A percentile compares a stretch with the other conserved stretches of the same genome.
phyloP scores from a whole-genome alignment of 208 protist genomes.

The Leishmania tropica region DNA sequence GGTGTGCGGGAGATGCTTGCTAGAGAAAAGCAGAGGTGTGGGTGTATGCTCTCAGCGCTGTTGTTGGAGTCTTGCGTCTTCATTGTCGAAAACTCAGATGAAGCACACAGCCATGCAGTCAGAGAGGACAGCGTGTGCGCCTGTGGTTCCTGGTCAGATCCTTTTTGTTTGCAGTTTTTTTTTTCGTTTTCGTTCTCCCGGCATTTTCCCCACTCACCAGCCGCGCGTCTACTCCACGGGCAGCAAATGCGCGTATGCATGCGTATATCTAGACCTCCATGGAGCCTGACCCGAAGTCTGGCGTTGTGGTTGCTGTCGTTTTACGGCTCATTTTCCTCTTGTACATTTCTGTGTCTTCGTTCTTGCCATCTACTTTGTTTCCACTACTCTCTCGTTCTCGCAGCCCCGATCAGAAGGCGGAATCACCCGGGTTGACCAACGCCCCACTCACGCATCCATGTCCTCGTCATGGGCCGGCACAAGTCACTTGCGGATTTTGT shows the following conservation, averaged over 20 bases:
- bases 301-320: background rate
- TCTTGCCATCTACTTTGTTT: background rate
- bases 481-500: background rate
- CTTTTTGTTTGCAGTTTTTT: background rate
- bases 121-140: background rate
- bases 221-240: background rate
- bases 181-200: background rate
- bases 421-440: background rate
- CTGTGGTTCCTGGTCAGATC: background rate
- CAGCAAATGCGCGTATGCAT: background rate
- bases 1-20: too few relatives aligned
- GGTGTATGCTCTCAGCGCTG: background rate
- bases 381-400: background rate
- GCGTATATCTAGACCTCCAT: background rate
- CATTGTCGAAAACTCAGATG: background rate
- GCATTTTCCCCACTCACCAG: background rate
- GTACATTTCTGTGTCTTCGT: slow-evolving; percentile 14
- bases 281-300: background rate
- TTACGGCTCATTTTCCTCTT: slow-evolving; percentile 8
- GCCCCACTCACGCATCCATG: too few relatives aligned
- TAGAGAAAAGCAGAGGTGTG: background rate
- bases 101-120: background rate
- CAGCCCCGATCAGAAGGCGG: background rate
- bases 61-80: background rate
- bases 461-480: background rate